These are phyloP conservation scores for Nicotiana tomentosiformis DNA, from an alignment of 257 asterid genomes.

Conservation along the genomic window DNA sequence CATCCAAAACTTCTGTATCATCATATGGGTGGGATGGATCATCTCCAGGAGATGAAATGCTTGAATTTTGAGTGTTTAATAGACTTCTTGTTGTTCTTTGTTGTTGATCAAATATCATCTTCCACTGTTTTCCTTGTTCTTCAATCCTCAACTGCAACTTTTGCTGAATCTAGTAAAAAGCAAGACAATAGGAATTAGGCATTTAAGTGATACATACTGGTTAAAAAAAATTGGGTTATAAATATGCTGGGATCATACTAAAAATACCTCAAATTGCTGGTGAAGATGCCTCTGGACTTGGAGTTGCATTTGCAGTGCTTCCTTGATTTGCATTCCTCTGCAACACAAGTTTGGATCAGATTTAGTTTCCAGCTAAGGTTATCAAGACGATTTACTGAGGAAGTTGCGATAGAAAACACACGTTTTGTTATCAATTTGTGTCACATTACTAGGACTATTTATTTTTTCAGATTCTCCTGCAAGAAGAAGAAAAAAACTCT, in stretches of 20 bases:
- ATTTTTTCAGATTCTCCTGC: slow-evolving; percentile 53
- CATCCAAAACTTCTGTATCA: no score
- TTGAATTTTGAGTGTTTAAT: no score
- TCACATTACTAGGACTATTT: slow-evolving; percentile 17
- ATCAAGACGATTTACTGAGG: background rate
- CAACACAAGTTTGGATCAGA: background rate
- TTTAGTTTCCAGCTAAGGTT: no score
- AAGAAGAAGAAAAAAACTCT: background rate
- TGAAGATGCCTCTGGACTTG: slow-evolving; percentile 9
- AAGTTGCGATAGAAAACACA: slow-evolving; percentile 11
- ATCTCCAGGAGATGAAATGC: no score
- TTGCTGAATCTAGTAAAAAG: slow-evolving; percentile 38
- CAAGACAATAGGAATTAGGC: background rate
- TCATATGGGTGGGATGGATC: no score
- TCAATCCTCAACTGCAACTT: slow-evolving; percentile 64
- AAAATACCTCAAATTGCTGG: slow-evolving; percentile 55
- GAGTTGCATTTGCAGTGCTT: slow-evolving; percentile 60
- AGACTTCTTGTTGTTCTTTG: no score
- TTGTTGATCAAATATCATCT: no score
- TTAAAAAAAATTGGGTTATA: no score
- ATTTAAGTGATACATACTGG: no score
- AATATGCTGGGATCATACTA: no score
- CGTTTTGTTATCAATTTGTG: slow-evolving; percentile 44
- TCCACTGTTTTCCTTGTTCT: slow-evolving; percentile 37
- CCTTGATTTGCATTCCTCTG: slow-evolving; percentile 64